phyloP scores from a whole-genome alignment of 108 stramenopile genomes.

The Pseudonitzschia pungens region DNA sequence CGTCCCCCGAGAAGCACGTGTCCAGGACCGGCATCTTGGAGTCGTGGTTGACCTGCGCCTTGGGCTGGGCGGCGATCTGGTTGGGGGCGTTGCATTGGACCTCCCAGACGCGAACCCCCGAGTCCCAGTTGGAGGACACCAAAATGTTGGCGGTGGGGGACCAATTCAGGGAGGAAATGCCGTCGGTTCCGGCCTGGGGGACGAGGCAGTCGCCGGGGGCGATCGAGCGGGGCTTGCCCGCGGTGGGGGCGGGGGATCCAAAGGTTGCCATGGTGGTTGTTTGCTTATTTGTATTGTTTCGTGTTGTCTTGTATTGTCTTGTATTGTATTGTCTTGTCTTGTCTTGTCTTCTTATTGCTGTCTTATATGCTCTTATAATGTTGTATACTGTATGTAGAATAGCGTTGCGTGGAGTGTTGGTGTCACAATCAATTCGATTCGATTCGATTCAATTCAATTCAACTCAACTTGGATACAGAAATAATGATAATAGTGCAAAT shows the following conservation, averaged over 20 bases:
- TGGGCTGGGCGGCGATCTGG: conserved; percentile 65
- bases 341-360: no score
- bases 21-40: conserved; percentile 63
- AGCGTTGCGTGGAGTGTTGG: no score
- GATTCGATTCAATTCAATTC: no score
- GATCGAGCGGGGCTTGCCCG: conserved; percentile 28
- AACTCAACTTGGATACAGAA: no score
- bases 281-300: no score
- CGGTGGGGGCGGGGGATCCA: conserved; percentile 9
- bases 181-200: conserved; percentile 71
- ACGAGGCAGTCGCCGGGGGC: conserved; percentile 72
- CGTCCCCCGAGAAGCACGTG: conserved; percentile 74
- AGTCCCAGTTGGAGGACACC: conserved; percentile 80
- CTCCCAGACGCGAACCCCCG: conserved; percentile 87
- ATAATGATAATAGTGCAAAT: no score
- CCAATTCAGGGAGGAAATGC: conserved; percentile 72
- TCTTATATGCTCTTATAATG: no score
- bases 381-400: no score
- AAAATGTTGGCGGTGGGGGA: conserved; percentile 74
- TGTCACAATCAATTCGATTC: no score
- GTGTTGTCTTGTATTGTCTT: no score
- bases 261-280: conserved; percentile 5
- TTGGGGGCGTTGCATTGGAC: conserved; percentile 36
- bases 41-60: conserved; percentile 85
- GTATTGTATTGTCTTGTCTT: no score